Percentiles rank a stretch among this genome's conserved stretches.
Evolutionary conservation across 2,329 filamentous ascomycete genomes (phyloP).

Genomic region (Phyllosticta citrichinensis): DNA sequence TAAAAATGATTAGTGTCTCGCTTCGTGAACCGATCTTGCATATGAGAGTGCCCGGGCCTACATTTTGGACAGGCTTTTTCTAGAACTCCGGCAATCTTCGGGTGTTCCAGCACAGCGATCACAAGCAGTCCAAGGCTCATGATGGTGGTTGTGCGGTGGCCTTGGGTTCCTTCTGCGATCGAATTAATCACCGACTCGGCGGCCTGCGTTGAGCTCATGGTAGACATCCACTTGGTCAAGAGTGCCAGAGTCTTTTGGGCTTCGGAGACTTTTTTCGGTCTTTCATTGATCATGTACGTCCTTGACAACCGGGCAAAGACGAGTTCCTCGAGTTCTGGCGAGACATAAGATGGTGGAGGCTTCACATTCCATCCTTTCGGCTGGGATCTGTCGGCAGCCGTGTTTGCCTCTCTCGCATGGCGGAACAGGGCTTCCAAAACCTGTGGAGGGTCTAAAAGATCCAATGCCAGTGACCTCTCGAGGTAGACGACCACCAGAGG

Average conservation of each 20-base stretch:
- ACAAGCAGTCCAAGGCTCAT: conserved; percentile 54
- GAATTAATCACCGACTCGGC: conserved; percentile 31
- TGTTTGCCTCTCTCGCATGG: conserved; percentile 16
- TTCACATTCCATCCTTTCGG: conserved; percentile 8
- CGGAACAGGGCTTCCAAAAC: conserved; percentile 23
- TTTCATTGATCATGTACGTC: conserved; percentile 21
- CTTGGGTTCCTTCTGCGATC: conserved; percentile 33
- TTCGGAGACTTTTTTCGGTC: conserved; percentile 23
- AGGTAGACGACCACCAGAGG: conserved; percentile 25
- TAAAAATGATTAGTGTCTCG: conserved; percentile 11
- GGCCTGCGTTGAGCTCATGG: conserved; percentile 29
- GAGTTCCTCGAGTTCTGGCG: conserved; percentile 28
- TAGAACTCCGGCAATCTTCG: conserved; percentile 44
- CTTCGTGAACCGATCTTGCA: not conserved
- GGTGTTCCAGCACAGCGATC: conserved; percentile 52
- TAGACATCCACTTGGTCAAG: conserved; percentile 29
- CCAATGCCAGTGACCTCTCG: conserved; percentile 24
- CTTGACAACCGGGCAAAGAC: conserved; percentile 28
- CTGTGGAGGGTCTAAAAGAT: conserved; percentile 26
- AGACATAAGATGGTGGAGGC: conserved; percentile 19
- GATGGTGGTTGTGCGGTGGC: conserved; percentile 47
- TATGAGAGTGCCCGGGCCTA: not conserved
- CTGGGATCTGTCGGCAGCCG: not conserved
- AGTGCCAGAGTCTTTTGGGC: conserved; percentile 21
- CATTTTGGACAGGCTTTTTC: conserved; percentile 24